Percentiles rank a stretch among this genome's conserved stretches.
Evolutionary conservation across 306 rosid genomes (phyloP).

Genomic region (Inga oerstediana): DNA sequence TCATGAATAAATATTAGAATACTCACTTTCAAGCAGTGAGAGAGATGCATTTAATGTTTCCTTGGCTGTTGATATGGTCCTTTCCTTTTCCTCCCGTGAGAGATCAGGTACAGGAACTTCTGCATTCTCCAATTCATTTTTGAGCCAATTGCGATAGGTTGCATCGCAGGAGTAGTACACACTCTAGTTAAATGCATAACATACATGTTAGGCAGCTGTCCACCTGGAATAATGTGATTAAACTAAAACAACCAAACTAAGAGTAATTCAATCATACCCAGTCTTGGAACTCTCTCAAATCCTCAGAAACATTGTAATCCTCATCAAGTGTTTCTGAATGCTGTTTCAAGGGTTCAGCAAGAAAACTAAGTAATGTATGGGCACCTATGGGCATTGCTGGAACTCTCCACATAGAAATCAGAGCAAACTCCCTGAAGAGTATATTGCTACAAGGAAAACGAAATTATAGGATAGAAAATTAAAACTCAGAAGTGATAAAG

Average conservation of each 20-base stretch:
- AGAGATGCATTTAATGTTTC: slow-evolving; percentile 78
- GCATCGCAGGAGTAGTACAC: slow-evolving; percentile 97
- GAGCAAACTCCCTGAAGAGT: slow-evolving; percentile 93
- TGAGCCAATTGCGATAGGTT: slow-evolving; percentile 97
- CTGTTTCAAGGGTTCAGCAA: slow-evolving; percentile 95
- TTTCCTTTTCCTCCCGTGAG: slow-evolving; percentile 80
- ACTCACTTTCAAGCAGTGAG: slow-evolving; percentile 77
- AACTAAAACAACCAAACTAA: slow-evolving; percentile 13
- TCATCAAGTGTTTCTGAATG: slow-evolving; percentile 72
- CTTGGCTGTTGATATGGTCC: slow-evolving; percentile 71
- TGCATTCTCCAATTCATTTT: slow-evolving; percentile 78
- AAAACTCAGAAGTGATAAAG: slow-evolving; percentile 29
- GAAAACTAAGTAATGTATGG: slow-evolving; percentile 84
- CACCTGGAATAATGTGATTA: slow-evolving; percentile 29
- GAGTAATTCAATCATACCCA: slow-evolving; percentile 62
- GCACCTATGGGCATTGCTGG: slow-evolving; percentile 95
- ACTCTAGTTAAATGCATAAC: slow-evolving; percentile 52
- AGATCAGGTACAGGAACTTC: slow-evolving; percentile 66
- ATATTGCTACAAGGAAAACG: slow-evolving; percentile 60
- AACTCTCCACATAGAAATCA: slow-evolving; percentile 97
- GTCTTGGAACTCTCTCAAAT: slow-evolving; percentile 88
- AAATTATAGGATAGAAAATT: slow-evolving; percentile 13
- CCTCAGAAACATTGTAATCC: slow-evolving; percentile 59
- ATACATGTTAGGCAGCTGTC: slow-evolving; percentile 9
- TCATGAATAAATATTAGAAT: slow-evolving; percentile 23